phyloP scores from a whole-genome alignment of 345 rosid species.

The Eucalyptus urophylla region DNA sequence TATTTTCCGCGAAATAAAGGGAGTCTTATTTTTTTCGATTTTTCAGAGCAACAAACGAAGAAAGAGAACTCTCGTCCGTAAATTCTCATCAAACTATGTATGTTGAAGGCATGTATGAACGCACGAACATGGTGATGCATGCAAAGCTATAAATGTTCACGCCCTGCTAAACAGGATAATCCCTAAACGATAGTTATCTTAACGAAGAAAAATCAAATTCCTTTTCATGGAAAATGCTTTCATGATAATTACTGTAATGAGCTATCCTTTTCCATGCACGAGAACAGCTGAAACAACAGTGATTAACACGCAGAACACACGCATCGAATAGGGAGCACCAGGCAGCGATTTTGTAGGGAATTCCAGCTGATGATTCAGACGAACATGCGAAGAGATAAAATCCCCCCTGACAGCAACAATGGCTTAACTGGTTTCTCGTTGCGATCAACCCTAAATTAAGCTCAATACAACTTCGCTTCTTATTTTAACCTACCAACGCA shows the following conservation, averaged over 20 bases:
- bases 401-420: not conserved
- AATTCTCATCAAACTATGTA: not conserved
- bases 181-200: not conserved
- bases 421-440: not conserved
- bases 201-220: not conserved
- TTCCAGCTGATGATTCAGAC: not conserved
- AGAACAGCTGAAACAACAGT: not conserved
- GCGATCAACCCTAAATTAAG: not conserved
- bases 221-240: not conserved
- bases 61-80: not conserved
- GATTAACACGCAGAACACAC: not conserved
- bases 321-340: not conserved
- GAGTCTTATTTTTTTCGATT: not conserved
- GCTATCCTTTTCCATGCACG: not conserved
- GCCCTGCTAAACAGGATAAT: not conserved
- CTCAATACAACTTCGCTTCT: not conserved
- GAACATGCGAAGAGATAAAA: not conserved
- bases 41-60: not conserved
- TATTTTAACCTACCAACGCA: not conserved
- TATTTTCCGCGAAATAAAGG: rapidly evolving
- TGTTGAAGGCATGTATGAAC: not conserved
- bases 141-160: not conserved
- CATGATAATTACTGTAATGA: not conserved
- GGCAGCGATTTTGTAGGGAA: not conserved
- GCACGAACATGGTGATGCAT: not conserved